These are phyloP conservation scores for Clonostachys solani DNA, from an alignment of 2,329 filamentous ascomycete genomes.

Conservation along the genomic window DNA sequence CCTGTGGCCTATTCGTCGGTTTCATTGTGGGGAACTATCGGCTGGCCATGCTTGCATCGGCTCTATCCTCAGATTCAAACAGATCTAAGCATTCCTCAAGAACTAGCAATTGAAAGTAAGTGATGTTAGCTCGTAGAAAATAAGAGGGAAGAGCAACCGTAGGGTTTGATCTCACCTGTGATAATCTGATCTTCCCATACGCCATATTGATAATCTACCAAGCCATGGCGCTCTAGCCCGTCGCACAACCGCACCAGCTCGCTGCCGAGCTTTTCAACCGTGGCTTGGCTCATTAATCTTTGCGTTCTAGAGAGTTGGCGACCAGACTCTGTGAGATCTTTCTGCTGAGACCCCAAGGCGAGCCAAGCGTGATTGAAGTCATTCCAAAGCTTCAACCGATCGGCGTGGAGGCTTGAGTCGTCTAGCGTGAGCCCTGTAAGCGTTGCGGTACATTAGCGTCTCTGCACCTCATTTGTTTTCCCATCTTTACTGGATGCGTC, in stretches of 20 bases:
- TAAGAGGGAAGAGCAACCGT: background rate
- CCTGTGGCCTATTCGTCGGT: too few species aligned
- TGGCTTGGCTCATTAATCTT: constrained; percentile 62
- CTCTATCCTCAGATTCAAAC: constrained; percentile 27
- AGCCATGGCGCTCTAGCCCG: constrained; percentile 80
- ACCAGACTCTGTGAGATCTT: constrained; percentile 63
- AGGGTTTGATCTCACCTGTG: constrained; percentile 54
- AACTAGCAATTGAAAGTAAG: constrained; percentile 12
- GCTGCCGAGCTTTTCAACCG: constrained; percentile 74
- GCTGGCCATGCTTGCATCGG: background rate
- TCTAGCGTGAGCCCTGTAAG: constrained; percentile 74
- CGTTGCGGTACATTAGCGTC: constrained; percentile 2
- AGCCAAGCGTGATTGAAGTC: constrained; percentile 96
- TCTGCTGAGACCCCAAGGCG: constrained; percentile 76
- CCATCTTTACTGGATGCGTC: too few species aligned
- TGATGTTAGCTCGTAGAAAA: background rate
- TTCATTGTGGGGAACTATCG: too few species aligned
- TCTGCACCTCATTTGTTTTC: background rate
- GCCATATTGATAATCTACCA: constrained; percentile 96
- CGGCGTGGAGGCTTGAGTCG: constrained; percentile 68
- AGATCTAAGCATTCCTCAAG: constrained; percentile 38
- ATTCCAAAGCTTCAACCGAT: constrained; percentile 83
- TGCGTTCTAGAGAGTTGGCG: constrained; percentile 56
- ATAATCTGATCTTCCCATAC: constrained; percentile 94
- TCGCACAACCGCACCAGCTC: constrained; percentile 82